phyloP scores from a whole-genome alignment of 768 basidiomycete species.

The Termitomyces sp. region DNA sequence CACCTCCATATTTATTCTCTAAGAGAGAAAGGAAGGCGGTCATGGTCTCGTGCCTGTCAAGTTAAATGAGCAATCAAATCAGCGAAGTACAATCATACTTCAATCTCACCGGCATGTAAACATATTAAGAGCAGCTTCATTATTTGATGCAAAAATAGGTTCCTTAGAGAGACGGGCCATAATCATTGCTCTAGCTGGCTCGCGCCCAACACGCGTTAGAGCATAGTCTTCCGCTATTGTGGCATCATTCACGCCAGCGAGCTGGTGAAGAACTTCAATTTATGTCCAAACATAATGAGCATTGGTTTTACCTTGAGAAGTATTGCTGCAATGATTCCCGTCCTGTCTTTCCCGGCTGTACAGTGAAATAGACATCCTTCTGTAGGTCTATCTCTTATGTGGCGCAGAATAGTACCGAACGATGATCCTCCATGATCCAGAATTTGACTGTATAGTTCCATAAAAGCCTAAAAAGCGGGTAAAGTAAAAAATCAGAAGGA shows the following conservation, averaged over 20 bases:
- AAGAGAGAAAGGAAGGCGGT: slow-evolving; percentile 58
- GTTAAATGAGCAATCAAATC: background rate
- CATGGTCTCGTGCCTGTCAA: slow-evolving; percentile 69
- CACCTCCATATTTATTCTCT: slow-evolving; percentile 61
- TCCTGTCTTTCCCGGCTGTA: slow-evolving; percentile 83
- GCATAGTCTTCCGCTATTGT: slow-evolving; percentile 69
- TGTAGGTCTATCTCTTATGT: slow-evolving; percentile 64
- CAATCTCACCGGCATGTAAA: slow-evolving; percentile 62
- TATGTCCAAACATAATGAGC: background rate
- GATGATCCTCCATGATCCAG: slow-evolving; percentile 65
- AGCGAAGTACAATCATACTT: background rate
- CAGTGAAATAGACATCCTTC: slow-evolving; percentile 72
- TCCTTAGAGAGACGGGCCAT: slow-evolving; percentile 64
- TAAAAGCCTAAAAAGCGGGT: slow-evolving; percentile 52
- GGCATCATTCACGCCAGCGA: slow-evolving; percentile 66
- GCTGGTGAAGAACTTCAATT: slow-evolving; percentile 30
- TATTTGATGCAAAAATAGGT: slow-evolving; percentile 68
- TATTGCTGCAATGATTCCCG: slow-evolving; percentile 70
- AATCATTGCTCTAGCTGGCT: slow-evolving; percentile 68
- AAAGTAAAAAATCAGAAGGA: background rate
- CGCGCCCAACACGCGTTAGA: slow-evolving; percentile 72
- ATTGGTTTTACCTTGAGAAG: slow-evolving; percentile 51
- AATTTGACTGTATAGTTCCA: slow-evolving; percentile 78
- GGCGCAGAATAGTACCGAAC: slow-evolving; percentile 67
- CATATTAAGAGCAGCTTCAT: slow-evolving; percentile 77